Evolutionary conservation across 805 yeast species (phyloP).

Genomic region (Yarrowia deformans): DNA sequence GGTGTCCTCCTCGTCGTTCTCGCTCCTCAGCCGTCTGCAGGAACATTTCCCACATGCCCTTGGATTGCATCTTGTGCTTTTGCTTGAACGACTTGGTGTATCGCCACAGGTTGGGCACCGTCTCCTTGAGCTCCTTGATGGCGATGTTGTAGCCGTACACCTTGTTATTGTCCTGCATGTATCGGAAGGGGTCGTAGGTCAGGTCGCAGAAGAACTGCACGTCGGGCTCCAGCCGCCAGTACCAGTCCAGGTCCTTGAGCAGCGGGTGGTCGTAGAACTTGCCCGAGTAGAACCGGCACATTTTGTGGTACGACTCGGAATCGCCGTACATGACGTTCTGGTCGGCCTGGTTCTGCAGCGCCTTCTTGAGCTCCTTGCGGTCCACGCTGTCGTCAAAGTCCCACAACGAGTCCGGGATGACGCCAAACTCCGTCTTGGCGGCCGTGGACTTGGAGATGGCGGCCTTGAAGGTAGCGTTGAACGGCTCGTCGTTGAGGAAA

Average conservation of each 20-base stretch:
- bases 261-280: slow-evolving; percentile 80
- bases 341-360: slow-evolving; percentile 79
- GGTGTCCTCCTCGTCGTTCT: slow-evolving; percentile 54
- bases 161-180: slow-evolving; percentile 74
- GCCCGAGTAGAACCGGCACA: slow-evolving; percentile 95
- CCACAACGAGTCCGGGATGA: slow-evolving; percentile 69
- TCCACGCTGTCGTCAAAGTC: slow-evolving; percentile 63
- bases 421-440: slow-evolving; percentile 75
- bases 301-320: slow-evolving; percentile 82
- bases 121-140: slow-evolving; percentile 77
- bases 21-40: slow-evolving; percentile 49
- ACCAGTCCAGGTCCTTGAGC: slow-evolving; percentile 79
- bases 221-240: slow-evolving; percentile 96
- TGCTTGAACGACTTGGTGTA: slow-evolving; percentile 70
- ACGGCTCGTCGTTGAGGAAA: slow-evolving; percentile 81
- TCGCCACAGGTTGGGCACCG: slow-evolving; percentile 82
- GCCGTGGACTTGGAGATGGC: slow-evolving; percentile 61
- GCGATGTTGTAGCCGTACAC: slow-evolving; percentile 85
- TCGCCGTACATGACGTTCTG: slow-evolving; percentile 84
- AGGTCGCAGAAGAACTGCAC: slow-evolving; percentile 89
- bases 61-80: slow-evolving; percentile 57
- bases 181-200: slow-evolving; percentile 87
- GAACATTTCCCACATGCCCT: slow-evolving; percentile 76
- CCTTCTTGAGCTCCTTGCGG: slow-evolving; percentile 59
- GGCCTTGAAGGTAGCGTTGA: slow-evolving; percentile 66